A percentile compares a stretch with the other conserved stretches of the same genome.
Evolutionary conservation across 176 grass and related monocot genomes (phyloP).

Genomic region (Triticum urartu): DNA sequence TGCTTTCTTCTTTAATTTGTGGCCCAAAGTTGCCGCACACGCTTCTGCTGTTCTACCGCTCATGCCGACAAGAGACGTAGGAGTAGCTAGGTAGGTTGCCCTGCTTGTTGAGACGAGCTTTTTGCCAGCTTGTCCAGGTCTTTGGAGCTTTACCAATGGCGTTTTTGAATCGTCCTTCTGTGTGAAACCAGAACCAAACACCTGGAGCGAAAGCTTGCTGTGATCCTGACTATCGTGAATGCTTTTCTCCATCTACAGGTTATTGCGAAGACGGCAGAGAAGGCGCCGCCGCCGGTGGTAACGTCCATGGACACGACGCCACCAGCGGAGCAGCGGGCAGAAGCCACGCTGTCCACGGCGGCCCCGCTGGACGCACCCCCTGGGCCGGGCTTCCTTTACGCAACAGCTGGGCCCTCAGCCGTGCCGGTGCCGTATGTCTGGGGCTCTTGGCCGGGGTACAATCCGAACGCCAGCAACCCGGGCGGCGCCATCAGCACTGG

Average conservation of each 20-base stretch:
- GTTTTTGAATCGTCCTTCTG: neutral
- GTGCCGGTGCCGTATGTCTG: conserved; percentile 43
- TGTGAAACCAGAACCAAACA: neutral
- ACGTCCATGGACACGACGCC: neutral
- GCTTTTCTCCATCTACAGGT: conserved; percentile 15
- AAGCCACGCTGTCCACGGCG: neutral
- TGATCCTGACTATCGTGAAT: neutral
- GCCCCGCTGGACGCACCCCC: conserved; percentile 18
- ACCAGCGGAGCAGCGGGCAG: neutral
- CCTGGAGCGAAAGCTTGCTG: neutral
- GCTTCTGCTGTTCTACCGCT: neutral
- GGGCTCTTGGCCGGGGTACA: conserved; percentile 50
- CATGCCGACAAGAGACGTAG: neutral
- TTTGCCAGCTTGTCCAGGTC: neutral
- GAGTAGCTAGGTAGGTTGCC: neutral
- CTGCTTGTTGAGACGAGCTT: neutral
- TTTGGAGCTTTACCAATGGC: neutral
- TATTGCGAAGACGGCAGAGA: neutral
- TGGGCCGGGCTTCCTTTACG: conserved; percentile 25
- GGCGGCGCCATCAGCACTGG: neutral
- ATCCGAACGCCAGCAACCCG: conserved; percentile 11
- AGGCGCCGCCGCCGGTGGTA: neutral
- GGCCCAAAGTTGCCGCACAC: neutral
- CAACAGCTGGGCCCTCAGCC: neutral
- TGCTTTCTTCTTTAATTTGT: neutral